Evolutionary conservation across 495 filamentous ascomycete genomes (phyloP).

Genomic region (Aspergillus coremiiformis): DNA sequence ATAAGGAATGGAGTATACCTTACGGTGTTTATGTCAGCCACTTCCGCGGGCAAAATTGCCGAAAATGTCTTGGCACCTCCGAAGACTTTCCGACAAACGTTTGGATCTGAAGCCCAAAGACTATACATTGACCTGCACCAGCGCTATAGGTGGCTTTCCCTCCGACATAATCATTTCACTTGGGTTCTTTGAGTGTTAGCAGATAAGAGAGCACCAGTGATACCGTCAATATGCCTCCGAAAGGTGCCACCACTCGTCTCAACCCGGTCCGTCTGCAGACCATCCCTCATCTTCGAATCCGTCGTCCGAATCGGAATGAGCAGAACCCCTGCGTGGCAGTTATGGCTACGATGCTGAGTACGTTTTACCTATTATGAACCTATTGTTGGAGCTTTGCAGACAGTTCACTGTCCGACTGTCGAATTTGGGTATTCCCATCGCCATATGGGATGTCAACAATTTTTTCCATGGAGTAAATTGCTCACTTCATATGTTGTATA

Average conservation of each 20-base stretch:
- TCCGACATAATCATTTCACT: not conserved
- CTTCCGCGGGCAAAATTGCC: slow-evolving; percentile 35
- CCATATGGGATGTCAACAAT: not conserved
- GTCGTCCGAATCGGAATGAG: slow-evolving; percentile 67
- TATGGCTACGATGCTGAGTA: slow-evolving; percentile 90
- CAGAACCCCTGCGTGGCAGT: slow-evolving; percentile 72
- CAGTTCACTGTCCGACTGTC: not conserved
- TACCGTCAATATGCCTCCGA: slow-evolving; percentile 42
- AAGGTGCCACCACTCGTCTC: slow-evolving; percentile 40
- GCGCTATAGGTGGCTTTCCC: not conserved
- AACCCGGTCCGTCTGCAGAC: slow-evolving; percentile 78
- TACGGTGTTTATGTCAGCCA: slow-evolving; percentile 31
- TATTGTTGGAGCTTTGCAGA: not conserved
- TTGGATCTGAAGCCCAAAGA: not conserved
- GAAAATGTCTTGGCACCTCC: slow-evolving; percentile 20
- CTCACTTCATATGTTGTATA: slow-evolving; percentile 27
- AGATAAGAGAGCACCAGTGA: slow-evolving; percentile 17
- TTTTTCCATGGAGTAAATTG: not conserved
- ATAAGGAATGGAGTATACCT: too few species aligned
- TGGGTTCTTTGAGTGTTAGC: not conserved
- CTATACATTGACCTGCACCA: not conserved
- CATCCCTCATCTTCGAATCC: slow-evolving; percentile 73
- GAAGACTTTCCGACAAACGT: slow-evolving; percentile 12
- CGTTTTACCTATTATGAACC: slow-evolving; percentile 21
- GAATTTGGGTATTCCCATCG: not conserved